A percentile compares a stretch with the other conserved stretches of the same genome.
phyloP scores from a whole-genome alignment of 2,329 filamentous ascomycete genomes.

The Aureobasidium melanogenum region DNA sequence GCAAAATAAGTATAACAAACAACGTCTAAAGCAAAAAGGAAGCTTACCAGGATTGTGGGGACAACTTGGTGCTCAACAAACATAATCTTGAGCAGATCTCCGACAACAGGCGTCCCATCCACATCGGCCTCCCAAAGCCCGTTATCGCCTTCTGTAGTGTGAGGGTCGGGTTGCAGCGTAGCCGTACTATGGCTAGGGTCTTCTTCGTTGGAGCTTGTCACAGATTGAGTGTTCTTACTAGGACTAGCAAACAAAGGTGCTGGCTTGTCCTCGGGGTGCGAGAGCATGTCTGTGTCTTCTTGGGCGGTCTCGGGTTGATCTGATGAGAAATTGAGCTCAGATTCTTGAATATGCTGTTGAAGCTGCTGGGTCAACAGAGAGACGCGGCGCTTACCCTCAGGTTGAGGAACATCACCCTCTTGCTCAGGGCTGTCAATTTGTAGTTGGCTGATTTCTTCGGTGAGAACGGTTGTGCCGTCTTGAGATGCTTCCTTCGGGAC shows the following conservation, averaged over 20 bases:
- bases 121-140: conserved; percentile 46
- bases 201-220: conserved; percentile 9
- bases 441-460: conserved; percentile 1
- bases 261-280: conserved; percentile 56
- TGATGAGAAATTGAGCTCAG: conserved; percentile 20
- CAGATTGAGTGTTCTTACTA: conserved; percentile 24
- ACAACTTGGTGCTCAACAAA: conserved; percentile 94
- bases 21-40: background rate
- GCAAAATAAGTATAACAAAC: conserved; percentile 1
- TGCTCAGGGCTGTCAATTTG: conserved; percentile 6
- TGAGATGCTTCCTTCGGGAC: conserved; percentile 41
- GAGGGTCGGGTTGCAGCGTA: conserved; percentile 13
- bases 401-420: conserved; percentile 1
- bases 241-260: conserved; percentile 51
- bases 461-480: background rate
- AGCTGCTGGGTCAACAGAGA: conserved; percentile 36
- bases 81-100: conserved; percentile 89
- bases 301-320: conserved; percentile 23
- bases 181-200: conserved; percentile 15
- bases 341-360: conserved; percentile 18
- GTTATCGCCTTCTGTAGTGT: conserved; percentile 10
- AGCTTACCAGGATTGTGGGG: conserved; percentile 81
- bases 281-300: conserved; percentile 23
- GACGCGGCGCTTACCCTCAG: conserved; percentile 24
- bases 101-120: conserved; percentile 70